These are phyloP conservation scores for Naegleria fowleri DNA, from an alignment of 208 protist species.

Conservation along the genomic window DNA sequence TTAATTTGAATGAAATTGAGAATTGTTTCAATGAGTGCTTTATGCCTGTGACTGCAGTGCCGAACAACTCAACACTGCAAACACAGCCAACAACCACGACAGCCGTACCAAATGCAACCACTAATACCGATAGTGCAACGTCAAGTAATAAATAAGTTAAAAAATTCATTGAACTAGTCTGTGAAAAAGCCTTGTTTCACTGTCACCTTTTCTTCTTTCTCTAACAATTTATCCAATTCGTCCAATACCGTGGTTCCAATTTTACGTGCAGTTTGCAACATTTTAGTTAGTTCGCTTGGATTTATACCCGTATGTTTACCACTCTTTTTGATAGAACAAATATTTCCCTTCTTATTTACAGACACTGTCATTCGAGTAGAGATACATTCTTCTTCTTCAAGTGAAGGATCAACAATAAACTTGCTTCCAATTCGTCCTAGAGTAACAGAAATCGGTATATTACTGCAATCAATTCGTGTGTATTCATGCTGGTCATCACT, in stretches of 20 bases:
- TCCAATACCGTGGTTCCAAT: constrained; percentile 9
- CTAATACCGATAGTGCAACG: too few relatives aligned
- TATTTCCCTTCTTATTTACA: constrained; percentile 1
- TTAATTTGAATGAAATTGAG: background rate
- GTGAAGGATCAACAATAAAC: constrained; percentile 26
- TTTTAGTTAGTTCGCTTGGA: constrained; percentile 21
- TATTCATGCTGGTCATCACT: constrained; percentile 23
- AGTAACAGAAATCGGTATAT: constrained; percentile 27
- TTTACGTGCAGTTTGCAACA: background rate
- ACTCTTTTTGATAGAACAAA: constrained; percentile 30
- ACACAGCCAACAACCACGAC: too few relatives aligned
- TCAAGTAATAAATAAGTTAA: too few relatives aligned
- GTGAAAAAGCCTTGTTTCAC: background rate
- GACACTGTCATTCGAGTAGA: background rate
- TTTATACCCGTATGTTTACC: background rate
- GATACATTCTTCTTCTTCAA: constrained; percentile 28
- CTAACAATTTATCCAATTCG: background rate
- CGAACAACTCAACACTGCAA: too few relatives aligned
- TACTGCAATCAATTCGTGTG: background rate
- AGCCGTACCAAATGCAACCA: too few relatives aligned
- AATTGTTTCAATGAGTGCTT: background rate
- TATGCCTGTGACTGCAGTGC: background rate
- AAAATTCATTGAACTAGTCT: background rate
- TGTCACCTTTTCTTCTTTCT: background rate
- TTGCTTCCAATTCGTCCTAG: background rate